phyloP scores from a whole-genome alignment of 1,284 basidiomycete species.

The Ustilago hordei region DNA sequence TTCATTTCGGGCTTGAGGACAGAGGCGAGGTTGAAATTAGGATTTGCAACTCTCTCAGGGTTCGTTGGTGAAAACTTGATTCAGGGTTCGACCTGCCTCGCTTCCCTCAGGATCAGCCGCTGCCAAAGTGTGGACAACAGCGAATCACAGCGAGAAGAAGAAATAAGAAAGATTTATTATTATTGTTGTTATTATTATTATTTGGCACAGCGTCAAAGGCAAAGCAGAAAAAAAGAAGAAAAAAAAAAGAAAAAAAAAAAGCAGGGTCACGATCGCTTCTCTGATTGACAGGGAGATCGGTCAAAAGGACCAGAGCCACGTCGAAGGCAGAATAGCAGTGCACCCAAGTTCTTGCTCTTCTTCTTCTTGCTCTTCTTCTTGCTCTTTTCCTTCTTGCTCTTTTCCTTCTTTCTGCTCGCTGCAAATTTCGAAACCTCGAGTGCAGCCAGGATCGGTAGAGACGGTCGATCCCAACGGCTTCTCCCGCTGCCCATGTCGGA shows the following conservation, averaged over 20 bases:
- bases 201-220: not conserved
- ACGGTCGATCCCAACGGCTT: not conserved
- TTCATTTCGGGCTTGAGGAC: not conserved
- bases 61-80: slow-evolving; percentile 3
- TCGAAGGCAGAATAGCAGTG: not conserved
- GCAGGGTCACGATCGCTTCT: slow-evolving; percentile 22
- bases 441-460: not conserved
- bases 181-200: too few species aligned
- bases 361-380: not conserved
- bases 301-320: slow-evolving; percentile 2
- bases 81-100: slow-evolving; percentile 8
- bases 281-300: slow-evolving; percentile 41
- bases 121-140: not conserved
- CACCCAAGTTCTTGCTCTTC: not conserved
- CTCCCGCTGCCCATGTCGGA: not conserved
- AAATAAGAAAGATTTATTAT: not conserved
- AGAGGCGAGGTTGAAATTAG: not conserved
- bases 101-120: not conserved
- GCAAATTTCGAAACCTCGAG: not conserved
- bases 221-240: too few species aligned
- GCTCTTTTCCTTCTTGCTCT: not conserved
- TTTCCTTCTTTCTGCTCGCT: not conserved
- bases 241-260: not conserved
- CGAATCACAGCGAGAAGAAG: not conserved
- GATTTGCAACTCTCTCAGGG: not conserved